These are phyloP conservation scores for Puccinellia tenuiflora DNA, from an alignment of 176 grass and related monocot species.

Conservation along the genomic window DNA sequence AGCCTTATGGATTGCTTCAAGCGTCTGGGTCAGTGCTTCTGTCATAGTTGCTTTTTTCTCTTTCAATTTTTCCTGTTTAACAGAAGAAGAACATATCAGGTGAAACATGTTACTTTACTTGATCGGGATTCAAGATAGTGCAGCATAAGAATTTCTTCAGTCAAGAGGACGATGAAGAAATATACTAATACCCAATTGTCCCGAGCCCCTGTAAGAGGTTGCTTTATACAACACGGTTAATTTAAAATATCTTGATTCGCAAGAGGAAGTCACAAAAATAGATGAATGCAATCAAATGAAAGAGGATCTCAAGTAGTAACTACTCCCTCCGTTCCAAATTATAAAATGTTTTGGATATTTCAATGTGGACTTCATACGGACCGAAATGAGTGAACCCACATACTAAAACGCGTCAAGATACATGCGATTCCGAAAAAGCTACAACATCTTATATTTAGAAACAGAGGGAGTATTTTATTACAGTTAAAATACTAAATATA, in stretches of 20 bases:
- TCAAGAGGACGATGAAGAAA: neutral
- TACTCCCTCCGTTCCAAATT: no score
- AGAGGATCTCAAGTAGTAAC: neutral
- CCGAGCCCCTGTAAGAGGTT: neutral
- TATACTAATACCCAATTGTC: neutral
- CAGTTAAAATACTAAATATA: neutral
- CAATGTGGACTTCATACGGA: no score
- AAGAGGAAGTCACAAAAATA: neutral
- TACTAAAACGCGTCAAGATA: no score
- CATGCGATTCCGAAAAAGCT: no score
- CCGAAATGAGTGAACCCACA: no score
- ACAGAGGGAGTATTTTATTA: neutral
- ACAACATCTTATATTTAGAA: no score
- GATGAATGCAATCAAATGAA: neutral
- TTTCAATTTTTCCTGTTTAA: slow-evolving; percentile 91
- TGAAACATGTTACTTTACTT: neutral
- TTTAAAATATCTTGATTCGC: neutral
- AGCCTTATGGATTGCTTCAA: slow-evolving; percentile 89
- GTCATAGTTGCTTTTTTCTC: slow-evolving; percentile 79
- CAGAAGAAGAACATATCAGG: neutral
- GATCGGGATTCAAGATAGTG: neutral
- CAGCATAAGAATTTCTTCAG: neutral
- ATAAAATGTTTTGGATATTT: no score
- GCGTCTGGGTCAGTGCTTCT: slow-evolving; percentile 78
- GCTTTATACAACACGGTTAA: neutral